A percentile compares a stretch with the other conserved stretches of the same genome.
Conservation (phyloP, 2,329 filamentous ascomycete species). For the Eurotiales sp. region DNA sequence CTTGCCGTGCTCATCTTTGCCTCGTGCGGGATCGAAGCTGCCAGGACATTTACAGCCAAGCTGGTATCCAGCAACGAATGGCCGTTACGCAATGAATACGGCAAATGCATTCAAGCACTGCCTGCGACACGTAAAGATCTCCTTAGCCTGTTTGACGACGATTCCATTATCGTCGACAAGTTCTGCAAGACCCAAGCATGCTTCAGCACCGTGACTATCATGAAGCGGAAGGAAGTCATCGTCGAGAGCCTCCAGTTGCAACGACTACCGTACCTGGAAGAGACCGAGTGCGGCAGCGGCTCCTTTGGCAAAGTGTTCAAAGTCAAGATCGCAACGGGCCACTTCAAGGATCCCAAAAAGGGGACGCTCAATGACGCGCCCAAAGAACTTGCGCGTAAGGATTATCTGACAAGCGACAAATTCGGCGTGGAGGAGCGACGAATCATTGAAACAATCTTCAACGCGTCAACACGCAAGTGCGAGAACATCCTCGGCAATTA, state of each 20-base stretch:
- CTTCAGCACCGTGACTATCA: constrained; percentile 31
- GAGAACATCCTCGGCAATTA: constrained; percentile 37
- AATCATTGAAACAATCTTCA: constrained; percentile 34
- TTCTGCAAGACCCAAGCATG: constrained; percentile 31
- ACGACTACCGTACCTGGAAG: constrained; percentile 33
- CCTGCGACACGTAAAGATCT: constrained; percentile 6
- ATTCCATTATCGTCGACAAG: constrained; percentile 19
- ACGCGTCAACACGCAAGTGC: constrained; percentile 24
- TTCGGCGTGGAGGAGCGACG: constrained; percentile 27
- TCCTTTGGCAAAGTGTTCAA: constrained; percentile 29
- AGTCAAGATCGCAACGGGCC: constrained; percentile 31
- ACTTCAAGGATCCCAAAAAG: constrained; percentile 26
- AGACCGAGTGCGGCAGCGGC: constrained; percentile 28
- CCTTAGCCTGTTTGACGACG: constrained; percentile 1
- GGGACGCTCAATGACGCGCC: constrained; percentile 13
- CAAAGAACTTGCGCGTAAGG: constrained; percentile 33
- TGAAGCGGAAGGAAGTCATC: constrained; percentile 25
- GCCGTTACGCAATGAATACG: constrained; percentile 1
- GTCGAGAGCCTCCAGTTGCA: constrained; percentile 20
- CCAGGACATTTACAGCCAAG: constrained; percentile 14
- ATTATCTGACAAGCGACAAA: constrained; percentile 28
- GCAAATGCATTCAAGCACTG: constrained; percentile 1
- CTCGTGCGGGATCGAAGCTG: constrained; percentile 22
- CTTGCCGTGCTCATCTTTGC: constrained; percentile 31
- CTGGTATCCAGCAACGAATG: constrained; percentile 8